A percentile compares a stretch with the other conserved stretches of the same genome.
Evolutionary conservation across 2,329 filamentous ascomycete species (phyloP).

Genomic region (Penicillium crustosum): DNA sequence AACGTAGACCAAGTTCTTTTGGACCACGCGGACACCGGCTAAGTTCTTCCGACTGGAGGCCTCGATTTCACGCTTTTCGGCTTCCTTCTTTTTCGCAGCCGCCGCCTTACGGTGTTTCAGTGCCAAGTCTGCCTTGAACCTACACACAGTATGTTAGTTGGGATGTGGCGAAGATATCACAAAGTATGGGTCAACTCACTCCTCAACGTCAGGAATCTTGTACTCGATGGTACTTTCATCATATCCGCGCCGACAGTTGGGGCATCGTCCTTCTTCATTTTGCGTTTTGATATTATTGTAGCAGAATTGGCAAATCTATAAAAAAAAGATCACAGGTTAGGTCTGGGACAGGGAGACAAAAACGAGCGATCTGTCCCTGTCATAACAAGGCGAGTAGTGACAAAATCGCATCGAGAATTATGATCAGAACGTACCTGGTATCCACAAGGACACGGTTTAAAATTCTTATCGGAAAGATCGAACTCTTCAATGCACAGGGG

Average conservation of each 20-base stretch:
- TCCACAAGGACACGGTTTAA: constrained; percentile 93
- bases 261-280: constrained; percentile 87
- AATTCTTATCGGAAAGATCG: constrained; percentile 95
- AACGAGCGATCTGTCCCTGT: not conserved
- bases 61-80: constrained; percentile 93
- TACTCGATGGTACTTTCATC: constrained; percentile 97
- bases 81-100: constrained; percentile 86
- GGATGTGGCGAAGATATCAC: constrained; percentile 9
- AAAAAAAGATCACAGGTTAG: constrained; percentile 20
- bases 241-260: constrained; percentile 93
- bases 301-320: constrained; percentile 96
- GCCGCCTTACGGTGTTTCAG: constrained; percentile 89
- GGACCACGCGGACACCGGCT: constrained; percentile 89
- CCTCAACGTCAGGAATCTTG: constrained; percentile 91
- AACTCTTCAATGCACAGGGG: constrained; percentile 99
- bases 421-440: constrained; percentile 71
- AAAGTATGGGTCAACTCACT: constrained; percentile 61
- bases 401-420: not conserved
- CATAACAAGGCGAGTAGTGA: not conserved
- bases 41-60: constrained; percentile 94
- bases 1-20: constrained; percentile 98
- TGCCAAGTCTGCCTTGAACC: constrained; percentile 52
- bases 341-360: not conserved
- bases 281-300: constrained; percentile 99
- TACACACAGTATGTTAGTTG: constrained; percentile 30